Percentiles rank a stretch among this genome's conserved stretches.
Evolutionary conservation across 495 filamentous ascomycete genomes (phyloP).

Genomic region (Tirmania nivea): DNA sequence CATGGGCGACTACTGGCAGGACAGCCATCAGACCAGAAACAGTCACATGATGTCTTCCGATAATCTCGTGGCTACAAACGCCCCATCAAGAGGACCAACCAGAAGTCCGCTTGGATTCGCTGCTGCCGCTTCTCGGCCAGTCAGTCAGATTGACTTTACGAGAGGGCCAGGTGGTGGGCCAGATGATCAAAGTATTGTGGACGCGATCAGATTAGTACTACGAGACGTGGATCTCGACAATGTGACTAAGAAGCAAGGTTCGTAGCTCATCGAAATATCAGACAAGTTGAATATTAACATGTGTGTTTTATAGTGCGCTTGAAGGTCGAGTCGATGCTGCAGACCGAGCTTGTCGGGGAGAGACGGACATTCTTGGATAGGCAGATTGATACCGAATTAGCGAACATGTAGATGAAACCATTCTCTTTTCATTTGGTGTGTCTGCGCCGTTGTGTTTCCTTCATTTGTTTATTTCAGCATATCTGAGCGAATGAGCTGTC

Average conservation of each 20-base stretch:
- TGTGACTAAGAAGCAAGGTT: constrained; percentile 91
- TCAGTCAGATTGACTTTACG: constrained; percentile 60
- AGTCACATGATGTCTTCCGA: constrained; percentile 35
- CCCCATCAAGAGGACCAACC: constrained; percentile 24
- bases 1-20: constrained; percentile 27
- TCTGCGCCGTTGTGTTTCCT: too few relatives aligned
- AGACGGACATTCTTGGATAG: constrained; percentile 66
- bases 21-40: constrained; percentile 27
- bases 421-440: too few relatives aligned
- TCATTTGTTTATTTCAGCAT: too few relatives aligned
- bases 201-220: constrained; percentile 61
- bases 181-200: constrained; percentile 47
- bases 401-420: constrained; percentile 45
- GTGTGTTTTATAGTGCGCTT: constrained; percentile 36
- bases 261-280: constrained; percentile 15
- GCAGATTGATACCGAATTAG: constrained; percentile 80
- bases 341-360: constrained; percentile 66
- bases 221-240: constrained; percentile 83
- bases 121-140: constrained; percentile 33
- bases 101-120: constrained; percentile 29
- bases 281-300: constrained; percentile 8
- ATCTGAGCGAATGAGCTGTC: too few relatives aligned
- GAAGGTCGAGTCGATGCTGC: constrained; percentile 75
- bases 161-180: constrained; percentile 43
- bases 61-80: constrained; percentile 32